A percentile compares a stretch with the other conserved stretches of the same genome.
Conservation (phyloP, 2,329 filamentous ascomycete species). For the Colletotrichum brevisporum region DNA sequence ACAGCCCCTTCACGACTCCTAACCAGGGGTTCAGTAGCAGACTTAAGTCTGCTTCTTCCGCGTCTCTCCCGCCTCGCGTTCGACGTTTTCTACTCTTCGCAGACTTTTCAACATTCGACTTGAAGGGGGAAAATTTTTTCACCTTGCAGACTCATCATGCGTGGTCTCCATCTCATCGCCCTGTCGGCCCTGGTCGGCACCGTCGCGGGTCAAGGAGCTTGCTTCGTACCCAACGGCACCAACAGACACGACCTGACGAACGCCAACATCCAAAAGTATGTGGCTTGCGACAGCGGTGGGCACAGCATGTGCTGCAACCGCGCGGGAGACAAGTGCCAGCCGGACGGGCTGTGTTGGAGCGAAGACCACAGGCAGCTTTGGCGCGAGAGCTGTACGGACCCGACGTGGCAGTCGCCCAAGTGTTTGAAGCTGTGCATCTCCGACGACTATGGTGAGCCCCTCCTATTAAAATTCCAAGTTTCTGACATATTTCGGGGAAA, state of each 20-base stretch:
- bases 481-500: too few species aligned
- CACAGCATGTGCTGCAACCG: slow-evolving; percentile 19
- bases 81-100: too few species aligned
- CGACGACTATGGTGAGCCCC: neutral
- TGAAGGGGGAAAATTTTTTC: too few species aligned
- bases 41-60: too few species aligned
- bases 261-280: neutral
- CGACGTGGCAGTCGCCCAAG: slow-evolving; percentile 40
- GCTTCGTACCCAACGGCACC: slow-evolving; percentile 19
- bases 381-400: slow-evolving; percentile 44
- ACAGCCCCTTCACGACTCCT: too few species aligned
- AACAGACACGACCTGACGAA: neutral
- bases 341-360: slow-evolving; percentile 20
- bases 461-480: too few species aligned
- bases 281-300: neutral
- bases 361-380: slow-evolving; percentile 15
- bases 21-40: too few species aligned
- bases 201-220: slow-evolving; percentile 23
- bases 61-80: too few species aligned
- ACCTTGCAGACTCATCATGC: neutral
- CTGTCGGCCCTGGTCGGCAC: neutral
- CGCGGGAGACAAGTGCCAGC: neutral
- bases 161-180: neutral
- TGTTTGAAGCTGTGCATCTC: slow-evolving; percentile 42
- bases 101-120: too few species aligned